phyloP scores from a whole-genome alignment of 176 grass and related monocot species.

The Paspalum notatum region DNA sequence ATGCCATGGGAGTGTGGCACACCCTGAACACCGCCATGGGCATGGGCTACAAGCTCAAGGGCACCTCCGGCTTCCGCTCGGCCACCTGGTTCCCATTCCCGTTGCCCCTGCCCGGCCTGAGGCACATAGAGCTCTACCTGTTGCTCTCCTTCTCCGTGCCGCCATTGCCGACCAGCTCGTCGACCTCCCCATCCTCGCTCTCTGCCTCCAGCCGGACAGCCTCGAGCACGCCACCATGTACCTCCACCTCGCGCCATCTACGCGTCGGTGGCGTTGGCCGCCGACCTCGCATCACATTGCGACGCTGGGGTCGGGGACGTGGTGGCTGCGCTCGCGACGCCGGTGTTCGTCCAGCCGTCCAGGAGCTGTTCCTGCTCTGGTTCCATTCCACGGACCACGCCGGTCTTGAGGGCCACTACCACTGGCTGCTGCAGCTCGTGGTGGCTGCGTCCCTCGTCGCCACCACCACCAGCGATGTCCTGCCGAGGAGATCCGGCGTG shows the following conservation, averaged over 20 bases:
- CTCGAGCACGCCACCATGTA: constrained; percentile 87
- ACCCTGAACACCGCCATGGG: no score
- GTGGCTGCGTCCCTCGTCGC: constrained; percentile 40
- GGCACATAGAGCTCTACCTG: constrained; percentile 71
- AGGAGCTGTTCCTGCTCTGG: constrained; percentile 66
- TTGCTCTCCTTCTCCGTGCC: constrained; percentile 62
- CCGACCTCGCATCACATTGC: constrained; percentile 19
- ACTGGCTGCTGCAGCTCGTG: constrained; percentile 71
- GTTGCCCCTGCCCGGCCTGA: no score
- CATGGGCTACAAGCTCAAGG: no score
- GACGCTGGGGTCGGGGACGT: constrained; percentile 29
- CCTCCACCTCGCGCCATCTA: constrained; percentile 71
- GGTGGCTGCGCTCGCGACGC: constrained; percentile 50
- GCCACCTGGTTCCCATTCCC: no score
- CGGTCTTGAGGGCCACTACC: constrained; percentile 73
- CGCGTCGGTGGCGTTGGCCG: constrained; percentile 5
- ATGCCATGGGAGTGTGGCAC: no score
- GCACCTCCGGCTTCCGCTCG: no score
- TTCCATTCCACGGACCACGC: constrained; percentile 63
- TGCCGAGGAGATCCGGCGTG: constrained; percentile 48
- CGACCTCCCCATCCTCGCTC: constrained; percentile 51
- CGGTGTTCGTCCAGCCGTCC: constrained; percentile 63
- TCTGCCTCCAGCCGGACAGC: constrained; percentile 46
- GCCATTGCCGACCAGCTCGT: constrained; percentile 60
- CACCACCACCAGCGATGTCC: constrained; percentile 27